A percentile compares a stretch with the other conserved stretches of the same genome.
Evolutionary conservation across 1,284 basidiomycete species (phyloP).

Genomic region (Exobasidium rhododendri): DNA sequence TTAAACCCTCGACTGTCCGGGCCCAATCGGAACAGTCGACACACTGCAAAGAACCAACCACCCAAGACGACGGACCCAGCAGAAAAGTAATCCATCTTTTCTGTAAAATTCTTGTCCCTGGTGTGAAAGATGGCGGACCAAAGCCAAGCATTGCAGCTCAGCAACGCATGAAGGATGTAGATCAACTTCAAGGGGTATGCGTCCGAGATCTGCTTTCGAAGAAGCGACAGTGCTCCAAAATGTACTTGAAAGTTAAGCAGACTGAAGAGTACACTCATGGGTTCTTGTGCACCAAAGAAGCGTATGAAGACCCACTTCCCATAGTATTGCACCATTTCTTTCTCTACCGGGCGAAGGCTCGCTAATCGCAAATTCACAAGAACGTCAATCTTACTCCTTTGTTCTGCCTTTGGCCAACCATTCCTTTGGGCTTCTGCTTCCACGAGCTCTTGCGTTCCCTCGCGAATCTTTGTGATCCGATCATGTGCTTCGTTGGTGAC

Average conservation of each 20-base stretch:
- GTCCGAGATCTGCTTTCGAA: constrained; percentile 34
- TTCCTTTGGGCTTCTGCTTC: constrained; percentile 13
- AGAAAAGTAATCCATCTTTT: constrained; percentile 91
- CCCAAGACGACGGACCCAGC: constrained; percentile 71
- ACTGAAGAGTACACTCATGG: constrained; percentile 84
- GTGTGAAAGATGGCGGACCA: constrained; percentile 92
- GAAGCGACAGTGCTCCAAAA: constrained; percentile 26
- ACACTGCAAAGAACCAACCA: constrained; percentile 65
- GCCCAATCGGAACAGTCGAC: constrained; percentile 49
- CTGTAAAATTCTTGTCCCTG: constrained; percentile 78
- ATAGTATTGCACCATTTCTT: constrained; percentile 58
- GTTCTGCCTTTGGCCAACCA: constrained; percentile 56
- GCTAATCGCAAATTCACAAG: constrained; percentile 34
- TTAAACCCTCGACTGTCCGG: constrained; percentile 28
- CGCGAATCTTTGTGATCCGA: constrained; percentile 44
- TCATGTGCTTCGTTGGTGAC: constrained; percentile 67
- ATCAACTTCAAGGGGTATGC: constrained; percentile 63
- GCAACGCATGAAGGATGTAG: constrained; percentile 68
- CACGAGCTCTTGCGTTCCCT: constrained; percentile 42
- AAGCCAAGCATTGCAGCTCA: constrained; percentile 86
- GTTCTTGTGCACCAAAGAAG: constrained; percentile 77
- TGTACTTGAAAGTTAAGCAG: constrained; percentile 71
- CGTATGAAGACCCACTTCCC: constrained; percentile 75
- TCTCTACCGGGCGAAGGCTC: constrained; percentile 37
- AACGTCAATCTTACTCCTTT: constrained; percentile 42